Evolutionary conservation across 805 yeast genomes (phyloP).

Genomic region (Scheffersomyces ergatensis): DNA sequence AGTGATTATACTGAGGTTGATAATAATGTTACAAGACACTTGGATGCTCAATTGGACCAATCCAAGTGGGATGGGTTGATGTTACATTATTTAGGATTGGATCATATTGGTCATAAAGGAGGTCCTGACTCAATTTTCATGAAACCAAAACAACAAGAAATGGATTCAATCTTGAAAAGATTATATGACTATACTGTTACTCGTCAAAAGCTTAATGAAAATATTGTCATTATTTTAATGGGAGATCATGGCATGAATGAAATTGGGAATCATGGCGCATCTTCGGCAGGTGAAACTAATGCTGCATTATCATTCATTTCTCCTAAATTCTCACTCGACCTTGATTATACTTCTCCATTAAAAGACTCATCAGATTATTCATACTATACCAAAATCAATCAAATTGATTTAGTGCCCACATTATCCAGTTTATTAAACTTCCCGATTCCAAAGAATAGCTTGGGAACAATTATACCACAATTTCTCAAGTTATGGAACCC

Average conservation of each 20-base stretch:
- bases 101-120: conserved; percentile 97
- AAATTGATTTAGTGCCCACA: conserved; percentile 74
- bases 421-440: conserved; percentile 58
- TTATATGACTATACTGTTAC: conserved; percentile 39
- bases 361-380: conserved; percentile 41
- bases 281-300: conserved; percentile 87
- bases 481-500: conserved; percentile 51
- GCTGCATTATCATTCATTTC: conserved; percentile 77
- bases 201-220: conserved; percentile 12
- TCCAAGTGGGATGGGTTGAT: conserved; percentile 79
- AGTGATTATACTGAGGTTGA: conserved; percentile 95
- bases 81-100: conserved; percentile 88
- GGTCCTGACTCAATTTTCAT: conserved; percentile 82
- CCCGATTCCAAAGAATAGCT: conserved; percentile 67
- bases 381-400: conserved; percentile 56
- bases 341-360: conserved; percentile 35
- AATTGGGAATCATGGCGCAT: conserved; percentile 95
- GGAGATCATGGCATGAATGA: conserved; percentile 99
- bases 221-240: conserved; percentile 67
- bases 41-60: conserved; percentile 54
- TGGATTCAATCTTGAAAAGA: conserved; percentile 66
- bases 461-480: conserved; percentile 68
- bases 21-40: conserved; percentile 84
- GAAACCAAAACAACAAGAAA: conserved; percentile 80
- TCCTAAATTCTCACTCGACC: conserved; percentile 42